A percentile compares a stretch with the other conserved stretches of the same genome.
phyloP scores from a whole-genome alignment of 176 grass and related monocot species.

The Hordeum marinum region DNA sequence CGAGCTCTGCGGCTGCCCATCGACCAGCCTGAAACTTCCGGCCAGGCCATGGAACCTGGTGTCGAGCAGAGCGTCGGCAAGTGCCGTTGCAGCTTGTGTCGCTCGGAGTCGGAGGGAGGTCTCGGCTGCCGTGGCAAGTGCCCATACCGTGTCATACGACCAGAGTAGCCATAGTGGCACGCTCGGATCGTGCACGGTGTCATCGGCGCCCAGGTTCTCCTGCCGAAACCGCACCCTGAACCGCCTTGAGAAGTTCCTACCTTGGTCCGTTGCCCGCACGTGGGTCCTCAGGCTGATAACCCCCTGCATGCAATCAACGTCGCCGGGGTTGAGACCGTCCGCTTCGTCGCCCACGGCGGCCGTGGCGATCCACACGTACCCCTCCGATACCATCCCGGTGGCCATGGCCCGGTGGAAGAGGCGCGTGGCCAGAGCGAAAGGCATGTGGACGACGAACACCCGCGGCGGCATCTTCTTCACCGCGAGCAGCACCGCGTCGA shows the following conservation, averaged over 20 bases:
- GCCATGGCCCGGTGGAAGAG: conserved; percentile 31
- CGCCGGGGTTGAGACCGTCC: neutral
- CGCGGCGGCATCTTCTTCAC: conserved; percentile 45
- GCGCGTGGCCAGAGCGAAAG: neutral
- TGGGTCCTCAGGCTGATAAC: conserved; percentile 49
- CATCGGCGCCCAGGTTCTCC: conserved; percentile 2
- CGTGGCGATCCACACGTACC: conserved; percentile 51
- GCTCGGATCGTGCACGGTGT: neutral
- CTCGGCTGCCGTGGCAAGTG: conserved; percentile 36
- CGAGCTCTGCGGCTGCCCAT: conserved; percentile 47
- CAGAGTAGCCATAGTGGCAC: neutral
- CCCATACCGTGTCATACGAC: conserved; percentile 53
- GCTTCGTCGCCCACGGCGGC: conserved; percentile 14
- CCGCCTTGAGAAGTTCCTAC: conserved; percentile 28
- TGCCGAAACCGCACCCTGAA: conserved; percentile 21
- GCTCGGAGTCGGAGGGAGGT: conserved; percentile 28
- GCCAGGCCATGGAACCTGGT: conserved; percentile 57
- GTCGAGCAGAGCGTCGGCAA: conserved; percentile 32
- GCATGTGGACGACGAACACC: conserved; percentile 69
- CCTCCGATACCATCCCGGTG: conserved; percentile 32
- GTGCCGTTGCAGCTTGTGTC: conserved; percentile 20
- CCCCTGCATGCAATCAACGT: conserved; percentile 46
- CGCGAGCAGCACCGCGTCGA: conserved; percentile 24
- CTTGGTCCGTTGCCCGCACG: neutral
- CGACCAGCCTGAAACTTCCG: conserved; percentile 47